phyloP scores from a whole-genome alignment of 2,329 filamentous ascomycete genomes.

The Blastomyces silverae region DNA sequence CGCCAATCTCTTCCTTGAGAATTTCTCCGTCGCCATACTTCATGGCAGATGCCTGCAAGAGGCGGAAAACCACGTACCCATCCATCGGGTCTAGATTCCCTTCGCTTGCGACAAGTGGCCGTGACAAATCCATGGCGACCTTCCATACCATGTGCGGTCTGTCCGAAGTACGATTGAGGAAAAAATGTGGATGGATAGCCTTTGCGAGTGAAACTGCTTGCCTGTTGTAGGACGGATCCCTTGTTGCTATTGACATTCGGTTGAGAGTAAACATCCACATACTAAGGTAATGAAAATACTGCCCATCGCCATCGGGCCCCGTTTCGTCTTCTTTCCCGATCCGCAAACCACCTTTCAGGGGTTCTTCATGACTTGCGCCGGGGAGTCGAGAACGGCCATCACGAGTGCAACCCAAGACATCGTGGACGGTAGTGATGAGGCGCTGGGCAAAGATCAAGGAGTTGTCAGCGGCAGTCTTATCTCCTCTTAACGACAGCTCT shows the following conservation, averaged over 20 bases:
- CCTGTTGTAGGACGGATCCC: constrained; percentile 44
- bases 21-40: constrained; percentile 29
- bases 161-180: constrained; percentile 33
- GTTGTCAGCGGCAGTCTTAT: constrained; percentile 25
- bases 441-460: constrained; percentile 48
- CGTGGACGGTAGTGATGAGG: constrained; percentile 49
- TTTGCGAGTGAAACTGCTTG: constrained; percentile 49
- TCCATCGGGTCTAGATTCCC: constrained; percentile 53
- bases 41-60: constrained; percentile 43
- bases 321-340: constrained; percentile 50
- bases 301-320: constrained; percentile 51
- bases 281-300: constrained; percentile 57
- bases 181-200: constrained; percentile 50
- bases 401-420: constrained; percentile 48
- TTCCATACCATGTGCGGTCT: constrained; percentile 51
- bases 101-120: constrained; percentile 45
- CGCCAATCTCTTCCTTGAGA: constrained; percentile 46
- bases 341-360: constrained; percentile 50
- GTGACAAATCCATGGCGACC: constrained; percentile 45
- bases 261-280: constrained; percentile 59
- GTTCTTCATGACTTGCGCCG: constrained; percentile 47
- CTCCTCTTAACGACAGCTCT: constrained; percentile 27
- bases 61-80: constrained; percentile 47
- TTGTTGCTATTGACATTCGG: constrained; percentile 45
- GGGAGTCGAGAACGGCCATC: constrained; percentile 45